Evolutionary conservation across 176 grass and related monocot species (phyloP).

Genomic region (Carex scoparia): DNA sequence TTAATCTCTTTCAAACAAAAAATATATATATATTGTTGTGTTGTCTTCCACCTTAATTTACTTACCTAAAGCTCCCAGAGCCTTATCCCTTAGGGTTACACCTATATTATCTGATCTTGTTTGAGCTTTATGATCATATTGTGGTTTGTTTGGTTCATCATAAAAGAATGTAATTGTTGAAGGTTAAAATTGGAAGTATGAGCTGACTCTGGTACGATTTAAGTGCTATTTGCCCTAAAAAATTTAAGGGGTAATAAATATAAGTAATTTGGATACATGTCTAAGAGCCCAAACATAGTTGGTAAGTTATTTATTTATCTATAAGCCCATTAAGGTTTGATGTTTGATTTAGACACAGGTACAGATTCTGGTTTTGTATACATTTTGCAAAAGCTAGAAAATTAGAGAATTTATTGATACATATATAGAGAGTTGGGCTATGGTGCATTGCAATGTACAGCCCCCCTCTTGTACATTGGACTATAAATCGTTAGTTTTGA

Average conservation of each 20-base stretch:
- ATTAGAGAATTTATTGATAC: background rate
- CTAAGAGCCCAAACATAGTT: background rate
- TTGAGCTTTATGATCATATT: constrained; percentile 7
- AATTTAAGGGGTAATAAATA: background rate
- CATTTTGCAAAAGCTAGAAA: background rate
- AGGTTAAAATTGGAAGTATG: background rate
- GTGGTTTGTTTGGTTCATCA: background rate
- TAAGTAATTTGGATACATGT: background rate
- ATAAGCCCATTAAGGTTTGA: no score
- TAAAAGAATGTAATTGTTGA: background rate
- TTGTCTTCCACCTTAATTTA: background rate
- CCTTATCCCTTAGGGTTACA: background rate
- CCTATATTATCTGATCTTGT: no score
- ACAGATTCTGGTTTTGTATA: background rate
- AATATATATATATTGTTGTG: background rate
- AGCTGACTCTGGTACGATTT: background rate
- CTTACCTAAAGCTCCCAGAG: background rate
- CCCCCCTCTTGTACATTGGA: no score
- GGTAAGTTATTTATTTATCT: no score
- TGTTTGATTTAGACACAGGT: background rate
- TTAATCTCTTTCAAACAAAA: background rate
- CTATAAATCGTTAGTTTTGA: no score
- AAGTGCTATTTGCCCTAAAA: background rate
- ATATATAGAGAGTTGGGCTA: no score
- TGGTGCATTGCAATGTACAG: no score